Conservation (phyloP, 805 yeast genomes). For the Cyberlindnera mrakii region DNA sequence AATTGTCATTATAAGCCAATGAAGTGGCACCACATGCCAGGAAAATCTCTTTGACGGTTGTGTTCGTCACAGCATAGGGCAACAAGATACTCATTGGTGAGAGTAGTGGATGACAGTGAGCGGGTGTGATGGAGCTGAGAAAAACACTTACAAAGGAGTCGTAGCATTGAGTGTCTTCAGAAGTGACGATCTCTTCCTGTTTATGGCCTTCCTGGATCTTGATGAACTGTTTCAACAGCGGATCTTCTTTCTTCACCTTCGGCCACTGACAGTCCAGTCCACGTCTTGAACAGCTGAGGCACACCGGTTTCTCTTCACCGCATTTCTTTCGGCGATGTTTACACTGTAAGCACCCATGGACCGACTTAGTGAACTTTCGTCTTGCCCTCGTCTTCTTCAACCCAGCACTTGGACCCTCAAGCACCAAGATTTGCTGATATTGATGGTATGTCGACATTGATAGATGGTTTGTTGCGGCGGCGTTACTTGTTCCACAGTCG, state of each 20-base stretch:
- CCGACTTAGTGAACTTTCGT: slow-evolving; percentile 14
- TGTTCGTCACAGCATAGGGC: slow-evolving; percentile 15
- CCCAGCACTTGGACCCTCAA: slow-evolving; percentile 4
- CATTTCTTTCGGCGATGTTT: slow-evolving; percentile 22
- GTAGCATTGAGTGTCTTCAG: slow-evolving; percentile 17
- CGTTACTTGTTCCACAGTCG: too few relatives aligned
- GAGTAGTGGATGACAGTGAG: slow-evolving; percentile 16
- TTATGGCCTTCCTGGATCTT: slow-evolving; percentile 16
- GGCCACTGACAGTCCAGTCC: slow-evolving; percentile 19
- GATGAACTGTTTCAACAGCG: slow-evolving; percentile 17
- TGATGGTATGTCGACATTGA: slow-evolving; percentile 10
- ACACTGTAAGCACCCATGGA: slow-evolving; percentile 20
- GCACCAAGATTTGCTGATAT: slow-evolving; percentile 19
- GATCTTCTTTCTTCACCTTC: slow-evolving; percentile 2
- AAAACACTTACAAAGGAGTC: slow-evolving; percentile 17
- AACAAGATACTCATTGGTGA: slow-evolving; percentile 16
- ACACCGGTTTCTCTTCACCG: slow-evolving; percentile 21
- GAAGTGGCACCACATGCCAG: slow-evolving; percentile 24
- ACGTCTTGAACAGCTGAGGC: slow-evolving; percentile 14
- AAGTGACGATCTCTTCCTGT: slow-evolving; percentile 15
- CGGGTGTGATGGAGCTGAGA: slow-evolving; percentile 18
- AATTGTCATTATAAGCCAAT: slow-evolving; percentile 17
- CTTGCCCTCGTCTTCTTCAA: slow-evolving; percentile 8
- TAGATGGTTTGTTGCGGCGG: neutral
- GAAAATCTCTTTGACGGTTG: slow-evolving; percentile 18